phyloP scores from a whole-genome alignment of 495 filamentous ascomycete genomes.

The Neurospora sp. region DNA sequence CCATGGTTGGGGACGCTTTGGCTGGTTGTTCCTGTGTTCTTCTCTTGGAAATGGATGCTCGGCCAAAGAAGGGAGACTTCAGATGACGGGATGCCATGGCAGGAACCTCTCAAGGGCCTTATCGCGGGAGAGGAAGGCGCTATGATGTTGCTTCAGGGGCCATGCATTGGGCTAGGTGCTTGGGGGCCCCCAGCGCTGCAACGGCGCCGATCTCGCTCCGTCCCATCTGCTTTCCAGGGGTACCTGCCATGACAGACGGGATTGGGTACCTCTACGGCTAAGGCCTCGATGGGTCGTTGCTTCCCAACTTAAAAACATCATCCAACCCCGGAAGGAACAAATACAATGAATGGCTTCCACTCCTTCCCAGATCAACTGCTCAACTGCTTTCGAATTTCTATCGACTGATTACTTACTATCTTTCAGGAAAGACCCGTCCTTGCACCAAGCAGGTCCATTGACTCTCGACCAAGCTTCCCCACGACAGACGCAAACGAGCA shows the following conservation, averaged over 20 bases:
- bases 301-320: neutral
- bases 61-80: neutral
- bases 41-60: neutral
- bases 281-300: neutral
- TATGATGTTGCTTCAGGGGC: neutral
- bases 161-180: neutral
- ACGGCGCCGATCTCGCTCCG: neutral
- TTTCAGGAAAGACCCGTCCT: neutral
- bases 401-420: neutral
- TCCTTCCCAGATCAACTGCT: neutral
- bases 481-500: neutral
- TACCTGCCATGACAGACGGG: neutral
- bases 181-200: neutral
- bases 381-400: neutral
- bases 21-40: neutral
- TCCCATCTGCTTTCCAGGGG: neutral
- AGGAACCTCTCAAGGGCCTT: neutral
- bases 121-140: neutral
- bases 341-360: neutral
- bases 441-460: neutral
- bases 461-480: neutral
- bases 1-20: neutral
- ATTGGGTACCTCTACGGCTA: neutral
- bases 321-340: neutral
- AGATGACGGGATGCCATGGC: neutral